These are phyloP conservation scores for Ustilago xerochloae DNA, from an alignment of 1,284 basidiomycete species.

Conservation along the genomic window DNA sequence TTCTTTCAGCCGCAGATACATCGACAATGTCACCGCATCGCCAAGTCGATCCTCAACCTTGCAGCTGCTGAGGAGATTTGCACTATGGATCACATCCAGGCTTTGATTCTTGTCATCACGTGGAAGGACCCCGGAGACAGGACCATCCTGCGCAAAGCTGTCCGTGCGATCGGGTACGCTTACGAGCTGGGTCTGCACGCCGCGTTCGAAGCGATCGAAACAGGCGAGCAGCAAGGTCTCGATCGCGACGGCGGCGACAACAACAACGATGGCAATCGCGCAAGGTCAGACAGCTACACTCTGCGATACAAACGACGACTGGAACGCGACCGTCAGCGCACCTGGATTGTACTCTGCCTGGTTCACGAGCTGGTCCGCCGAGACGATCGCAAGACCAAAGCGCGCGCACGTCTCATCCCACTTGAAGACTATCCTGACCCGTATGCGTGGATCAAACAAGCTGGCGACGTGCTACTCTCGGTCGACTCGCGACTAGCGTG, in stretches of 20 bases:
- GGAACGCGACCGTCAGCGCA: conserved; percentile 48
- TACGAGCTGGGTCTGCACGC: conserved; percentile 66
- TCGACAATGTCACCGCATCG: conserved; percentile 76
- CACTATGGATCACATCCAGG: conserved; percentile 82
- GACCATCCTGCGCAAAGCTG: conserved; percentile 66
- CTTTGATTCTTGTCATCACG: conserved; percentile 83
- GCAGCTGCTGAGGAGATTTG: conserved; percentile 81
- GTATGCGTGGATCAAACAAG: conserved; percentile 32
- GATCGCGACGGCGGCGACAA: not conserved
- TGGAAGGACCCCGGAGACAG: conserved; percentile 75
- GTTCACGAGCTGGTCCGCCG: conserved; percentile 35
- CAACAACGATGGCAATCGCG: not conserved
- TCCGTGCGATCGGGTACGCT: conserved; percentile 65
- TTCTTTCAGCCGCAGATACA: conserved; percentile 81
- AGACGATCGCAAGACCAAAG: conserved; percentile 26
- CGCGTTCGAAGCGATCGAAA: conserved; percentile 12
- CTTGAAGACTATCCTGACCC: conserved; percentile 42
- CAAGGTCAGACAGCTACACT: conserved; percentile 22
- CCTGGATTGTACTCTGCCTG: conserved; percentile 51
- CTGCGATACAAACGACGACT: conserved; percentile 8
- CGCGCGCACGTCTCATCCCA: conserved; percentile 35
- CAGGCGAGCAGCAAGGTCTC: not conserved
- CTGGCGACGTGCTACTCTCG: conserved; percentile 33
- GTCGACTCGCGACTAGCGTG: conserved; percentile 43
- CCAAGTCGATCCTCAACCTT: conserved; percentile 75